phyloP scores from a whole-genome alignment of 495 filamentous ascomycete species.

The Penicillium nucicola region DNA sequence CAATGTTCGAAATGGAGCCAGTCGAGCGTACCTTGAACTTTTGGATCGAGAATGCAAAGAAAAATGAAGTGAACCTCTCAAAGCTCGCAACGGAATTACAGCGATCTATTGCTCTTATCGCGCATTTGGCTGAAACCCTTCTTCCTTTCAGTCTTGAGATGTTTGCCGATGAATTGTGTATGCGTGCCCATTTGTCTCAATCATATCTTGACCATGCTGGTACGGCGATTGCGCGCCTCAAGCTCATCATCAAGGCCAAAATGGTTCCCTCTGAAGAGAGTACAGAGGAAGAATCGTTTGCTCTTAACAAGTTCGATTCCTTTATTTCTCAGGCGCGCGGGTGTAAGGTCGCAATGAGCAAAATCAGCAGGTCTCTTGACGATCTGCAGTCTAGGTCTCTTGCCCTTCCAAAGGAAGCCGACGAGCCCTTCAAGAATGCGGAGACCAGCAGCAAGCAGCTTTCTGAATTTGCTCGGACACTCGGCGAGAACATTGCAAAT shows the following conservation, averaged over 20 bases:
- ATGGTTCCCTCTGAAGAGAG: conserved; percentile 40
- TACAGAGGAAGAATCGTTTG: conserved; percentile 60
- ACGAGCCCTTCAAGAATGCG: conserved; percentile 52
- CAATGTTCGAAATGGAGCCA: conserved; percentile 85
- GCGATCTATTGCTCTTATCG: conserved; percentile 74
- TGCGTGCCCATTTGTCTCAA: conserved; percentile 71
- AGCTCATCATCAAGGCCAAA: conserved; percentile 61
- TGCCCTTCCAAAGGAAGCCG: conserved; percentile 60
- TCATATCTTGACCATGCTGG: conserved; percentile 78
- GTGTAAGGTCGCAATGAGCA: conserved; percentile 78
- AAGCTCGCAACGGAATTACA: conserved; percentile 78
- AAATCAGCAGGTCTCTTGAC: conserved; percentile 72
- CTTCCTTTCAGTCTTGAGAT: conserved; percentile 68
- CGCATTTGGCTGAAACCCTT: conserved; percentile 78
- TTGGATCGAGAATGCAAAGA: conserved; percentile 80
- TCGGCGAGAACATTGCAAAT: conserved; percentile 62
- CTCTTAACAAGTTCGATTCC: conserved; percentile 66
- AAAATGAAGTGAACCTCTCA: conserved; percentile 82
- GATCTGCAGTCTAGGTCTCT: conserved; percentile 77
- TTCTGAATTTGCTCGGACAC: conserved; percentile 60
- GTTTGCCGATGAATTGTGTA: conserved; percentile 78
- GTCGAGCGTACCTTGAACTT: conserved; percentile 86
- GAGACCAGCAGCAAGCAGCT: conserved; percentile 63
- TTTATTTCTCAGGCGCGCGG: conserved; percentile 74
- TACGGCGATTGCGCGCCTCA: conserved; percentile 60